Evolutionary conservation across 305 asterid species (phyloP).

Genomic region (Lippia alba): DNA sequence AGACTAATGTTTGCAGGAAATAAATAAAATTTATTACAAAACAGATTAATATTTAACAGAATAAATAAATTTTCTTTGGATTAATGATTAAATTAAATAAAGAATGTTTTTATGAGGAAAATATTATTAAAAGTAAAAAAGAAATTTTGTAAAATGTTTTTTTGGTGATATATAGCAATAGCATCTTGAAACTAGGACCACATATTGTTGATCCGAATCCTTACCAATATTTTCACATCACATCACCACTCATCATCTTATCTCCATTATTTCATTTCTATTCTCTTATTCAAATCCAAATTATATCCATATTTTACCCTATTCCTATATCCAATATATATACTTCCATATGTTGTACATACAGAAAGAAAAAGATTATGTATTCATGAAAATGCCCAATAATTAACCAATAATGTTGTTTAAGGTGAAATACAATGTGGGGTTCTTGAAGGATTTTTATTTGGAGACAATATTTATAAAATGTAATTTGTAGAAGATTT

Average conservation of each 20-base stretch:
- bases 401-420: too few species aligned
- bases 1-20: not conserved
- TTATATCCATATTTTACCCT: not conserved
- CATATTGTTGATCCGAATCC: constrained; percentile 35
- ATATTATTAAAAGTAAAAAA: not conserved
- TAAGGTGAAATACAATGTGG: not conserved
- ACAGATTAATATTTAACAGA: not conserved
- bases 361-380: not conserved
- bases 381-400: not conserved
- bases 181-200: constrained; percentile 35
- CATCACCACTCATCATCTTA: constrained; percentile 39
- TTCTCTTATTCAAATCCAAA: constrained; percentile 35
- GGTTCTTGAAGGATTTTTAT: not conserved
- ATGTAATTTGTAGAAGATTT: too few species aligned
- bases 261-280: constrained; percentile 36
- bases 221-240: constrained; percentile 32
- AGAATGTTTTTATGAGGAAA: not conserved
- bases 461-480: too few species aligned
- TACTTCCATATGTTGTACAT: not conserved
- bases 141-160: not conserved
- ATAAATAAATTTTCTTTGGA: too few species aligned
- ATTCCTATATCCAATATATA: not conserved
- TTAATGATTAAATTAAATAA: too few species aligned
- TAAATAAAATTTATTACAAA: too few species aligned
- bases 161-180: constrained; percentile 18